Evolutionary conservation across 2,329 filamentous ascomycete species (phyloP).

Genomic region (Colletotrichum costaricense): DNA sequence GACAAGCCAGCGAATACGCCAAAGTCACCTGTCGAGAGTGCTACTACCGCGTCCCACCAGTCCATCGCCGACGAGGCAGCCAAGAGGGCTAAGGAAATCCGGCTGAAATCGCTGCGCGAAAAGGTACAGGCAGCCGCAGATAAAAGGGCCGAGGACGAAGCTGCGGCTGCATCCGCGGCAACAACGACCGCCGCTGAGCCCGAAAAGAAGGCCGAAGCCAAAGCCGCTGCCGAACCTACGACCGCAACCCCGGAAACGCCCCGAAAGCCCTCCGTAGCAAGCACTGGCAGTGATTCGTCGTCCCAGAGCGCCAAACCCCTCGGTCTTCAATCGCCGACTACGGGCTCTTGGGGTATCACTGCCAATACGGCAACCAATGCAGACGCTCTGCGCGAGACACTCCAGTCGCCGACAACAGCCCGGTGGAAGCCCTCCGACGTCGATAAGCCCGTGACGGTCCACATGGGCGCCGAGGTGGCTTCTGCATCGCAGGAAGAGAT

Average conservation of each 20-base stretch:
- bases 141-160: slow-evolving; percentile 32
- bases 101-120: slow-evolving; percentile 63
- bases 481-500: slow-evolving; percentile 51
- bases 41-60: slow-evolving; percentile 56
- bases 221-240: not conserved
- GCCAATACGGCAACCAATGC: slow-evolving; percentile 35
- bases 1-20: slow-evolving; percentile 42
- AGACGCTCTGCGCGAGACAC: slow-evolving; percentile 42
- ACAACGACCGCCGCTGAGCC: slow-evolving; percentile 1
- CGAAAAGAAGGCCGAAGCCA: slow-evolving; percentile 25
- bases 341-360: slow-evolving; percentile 52
- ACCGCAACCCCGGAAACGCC: slow-evolving; percentile 17
- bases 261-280: slow-evolving; percentile 25
- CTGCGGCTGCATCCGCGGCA: slow-evolving; percentile 10
- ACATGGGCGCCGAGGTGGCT: slow-evolving; percentile 47
- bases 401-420: slow-evolving; percentile 57
- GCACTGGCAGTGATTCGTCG: slow-evolving; percentile 1
- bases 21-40: slow-evolving; percentile 34
- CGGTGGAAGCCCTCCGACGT: slow-evolving; percentile 52
- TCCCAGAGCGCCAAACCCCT: slow-evolving; percentile 35
- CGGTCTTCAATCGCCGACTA: slow-evolving; percentile 58
- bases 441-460: slow-evolving; percentile 40
- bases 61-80: slow-evolving; percentile 75
- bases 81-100: slow-evolving; percentile 70
- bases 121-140: slow-evolving; percentile 54